These are phyloP conservation scores for Sarocladiaceae sp. DNA, from an alignment of 2,329 filamentous ascomycete genomes.

Conservation along the genomic window DNA sequence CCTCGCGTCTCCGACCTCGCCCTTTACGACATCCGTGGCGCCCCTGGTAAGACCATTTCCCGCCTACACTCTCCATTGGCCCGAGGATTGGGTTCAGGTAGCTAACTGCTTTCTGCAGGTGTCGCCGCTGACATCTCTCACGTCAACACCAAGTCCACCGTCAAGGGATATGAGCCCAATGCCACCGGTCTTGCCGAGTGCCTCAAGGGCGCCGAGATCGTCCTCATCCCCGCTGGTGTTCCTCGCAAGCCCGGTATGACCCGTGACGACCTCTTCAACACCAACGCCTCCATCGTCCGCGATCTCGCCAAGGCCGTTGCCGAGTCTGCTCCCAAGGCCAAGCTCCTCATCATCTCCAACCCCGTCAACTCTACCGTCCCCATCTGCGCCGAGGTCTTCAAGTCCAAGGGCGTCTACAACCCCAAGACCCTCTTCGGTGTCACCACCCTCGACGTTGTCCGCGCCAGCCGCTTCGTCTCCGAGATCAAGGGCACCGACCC, in stretches of 20 bases:
- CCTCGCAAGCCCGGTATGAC: slow-evolving; percentile 99
- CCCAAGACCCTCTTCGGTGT: slow-evolving; percentile 99
- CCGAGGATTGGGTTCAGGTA: too few relatives aligned
- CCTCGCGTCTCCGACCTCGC: slow-evolving; percentile 87
- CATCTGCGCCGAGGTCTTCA: slow-evolving; percentile 96
- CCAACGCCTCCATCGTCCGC: slow-evolving; percentile 98
- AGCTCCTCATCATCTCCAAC: slow-evolving; percentile 97
- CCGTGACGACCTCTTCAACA: slow-evolving; percentile 99
- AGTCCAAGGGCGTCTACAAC: slow-evolving; percentile 93
- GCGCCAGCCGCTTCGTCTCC: slow-evolving; percentile 94
- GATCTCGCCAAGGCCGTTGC: slow-evolving; percentile 95
- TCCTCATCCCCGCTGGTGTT: slow-evolving; percentile 96
- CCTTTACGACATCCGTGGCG: slow-evolving; percentile 95
- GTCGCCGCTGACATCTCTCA: slow-evolving; percentile 97
- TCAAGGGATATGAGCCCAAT: slow-evolving; percentile 81
- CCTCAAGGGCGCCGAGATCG: slow-evolving; percentile 84
- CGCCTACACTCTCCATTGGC: too few relatives aligned
- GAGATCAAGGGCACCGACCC: slow-evolving; percentile 90
- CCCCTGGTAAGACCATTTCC: slow-evolving; percentile 62
- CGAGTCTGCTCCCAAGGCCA: slow-evolving; percentile 82
- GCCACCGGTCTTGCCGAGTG: slow-evolving; percentile 68
- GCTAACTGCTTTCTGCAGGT: slow-evolving; percentile 50
- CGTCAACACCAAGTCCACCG: slow-evolving; percentile 97
- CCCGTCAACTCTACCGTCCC: slow-evolving; percentile 99
- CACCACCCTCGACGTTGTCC: slow-evolving; percentile 97